Evolutionary conservation across 805 yeast genomes (phyloP).

Genomic region (Suhomyces emberorum): DNA sequence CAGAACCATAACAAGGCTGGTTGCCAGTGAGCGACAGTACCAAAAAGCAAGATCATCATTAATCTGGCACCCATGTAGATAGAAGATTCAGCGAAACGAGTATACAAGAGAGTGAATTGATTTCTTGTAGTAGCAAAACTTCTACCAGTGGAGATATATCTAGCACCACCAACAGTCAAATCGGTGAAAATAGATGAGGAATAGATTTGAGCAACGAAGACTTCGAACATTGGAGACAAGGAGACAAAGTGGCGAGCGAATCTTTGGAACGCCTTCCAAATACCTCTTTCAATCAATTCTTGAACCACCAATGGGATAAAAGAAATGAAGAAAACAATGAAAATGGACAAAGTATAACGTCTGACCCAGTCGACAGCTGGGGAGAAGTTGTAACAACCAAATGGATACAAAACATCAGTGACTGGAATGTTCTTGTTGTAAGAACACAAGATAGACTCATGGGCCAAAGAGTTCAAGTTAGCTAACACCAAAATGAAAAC

Average conservation of each 20-base stretch:
- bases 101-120: slow-evolving; percentile 68
- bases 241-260: slow-evolving; percentile 66
- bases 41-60: slow-evolving; percentile 66
- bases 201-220: slow-evolving; percentile 76
- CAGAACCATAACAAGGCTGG: slow-evolving; percentile 96
- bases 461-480: slow-evolving; percentile 69
- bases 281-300: slow-evolving; percentile 79
- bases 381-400: slow-evolving; percentile 69
- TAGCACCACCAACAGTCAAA: slow-evolving; percentile 80
- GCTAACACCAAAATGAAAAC: slow-evolving; percentile 66
- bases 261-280: slow-evolving; percentile 71
- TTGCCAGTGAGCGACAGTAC: slow-evolving; percentile 82
- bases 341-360: slow-evolving; percentile 76
- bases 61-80: slow-evolving; percentile 83
- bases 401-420: slow-evolving; percentile 62
- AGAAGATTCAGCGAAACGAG: slow-evolving; percentile 78
- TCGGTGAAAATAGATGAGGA: slow-evolving; percentile 69
- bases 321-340: slow-evolving; percentile 77
- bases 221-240: slow-evolving; percentile 78
- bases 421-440: slow-evolving; percentile 64
- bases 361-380: slow-evolving; percentile 81
- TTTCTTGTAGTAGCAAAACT: slow-evolving; percentile 82
- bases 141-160: slow-evolving; percentile 83
- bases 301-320: slow-evolving; percentile 76
- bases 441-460: slow-evolving; percentile 65